Evolutionary conservation across 768 basidiomycete genomes (phyloP), one percentile per base, ranked within the genome.

Genomic region (Amanita rubescens): DNA sequence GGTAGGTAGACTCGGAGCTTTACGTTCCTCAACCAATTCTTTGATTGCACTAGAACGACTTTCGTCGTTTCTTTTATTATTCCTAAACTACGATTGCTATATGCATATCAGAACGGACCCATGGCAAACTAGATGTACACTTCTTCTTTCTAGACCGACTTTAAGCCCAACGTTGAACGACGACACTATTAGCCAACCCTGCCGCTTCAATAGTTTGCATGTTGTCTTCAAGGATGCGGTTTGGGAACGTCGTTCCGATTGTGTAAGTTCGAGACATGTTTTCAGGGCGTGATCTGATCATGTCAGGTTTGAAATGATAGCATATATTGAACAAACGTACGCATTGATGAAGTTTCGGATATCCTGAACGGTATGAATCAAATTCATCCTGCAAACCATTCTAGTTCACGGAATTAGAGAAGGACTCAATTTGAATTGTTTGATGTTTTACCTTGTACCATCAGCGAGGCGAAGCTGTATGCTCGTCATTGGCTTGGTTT

Each of bases 381-480:
- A 71, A 66, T 98, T 98, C 86, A 95, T 90, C 50, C 90, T 75
- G 41, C 81, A 82, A 3, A 89, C 84, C 64, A 94, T 79, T 61
- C 90, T 90, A 55, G 45, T 30, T 30, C 37, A 41, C 19, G 34
- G 43, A 33, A 33, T 53, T 25, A 22, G 42, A 47, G 14, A 41
- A 25, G 53, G 14, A 54, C 45, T 11, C 24, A 52, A 20, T 19
- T 32, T 30, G 27, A 32, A 10, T 22, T 34, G 14, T 49, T 39
- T 57, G 34, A 19, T 60, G 69, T 5, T 58, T 5, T 58, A 88
- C 89, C 90, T 80, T 15, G 91, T 89, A 8, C 95, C 95, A 68
- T 95, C 94, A 9, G 89, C 90, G 51, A 98, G 64, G 51, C 96
- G 76, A 54, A 98, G 79, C 71, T 97, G 96, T 10, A 98, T 75